phyloP scores from a whole-genome alignment of 164 flowering plant genomes.

The Warburgia ugandensis region DNA sequence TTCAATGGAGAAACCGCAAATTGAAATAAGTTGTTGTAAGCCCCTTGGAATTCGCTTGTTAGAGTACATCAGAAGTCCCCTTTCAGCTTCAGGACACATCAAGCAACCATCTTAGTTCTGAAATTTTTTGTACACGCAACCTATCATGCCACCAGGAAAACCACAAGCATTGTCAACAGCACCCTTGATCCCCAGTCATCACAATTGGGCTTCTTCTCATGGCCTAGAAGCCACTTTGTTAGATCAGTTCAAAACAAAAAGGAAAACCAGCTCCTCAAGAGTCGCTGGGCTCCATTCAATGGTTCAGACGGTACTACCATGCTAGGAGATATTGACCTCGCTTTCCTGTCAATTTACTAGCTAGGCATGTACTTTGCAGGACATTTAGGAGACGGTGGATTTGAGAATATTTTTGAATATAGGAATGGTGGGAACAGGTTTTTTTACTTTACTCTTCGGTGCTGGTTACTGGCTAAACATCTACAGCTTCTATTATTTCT shows the following conservation, averaged over 20 bases:
- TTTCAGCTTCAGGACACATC: constrained; percentile 59
- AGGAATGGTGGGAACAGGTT: constrained; percentile 91
- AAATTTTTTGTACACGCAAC: constrained; percentile 74
- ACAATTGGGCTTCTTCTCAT: constrained; percentile 18
- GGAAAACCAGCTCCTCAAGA: constrained; percentile 11
- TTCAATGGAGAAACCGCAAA: constrained; percentile 14
- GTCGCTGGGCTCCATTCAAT: constrained; percentile 90
- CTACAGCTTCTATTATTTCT: constrained; percentile 59
- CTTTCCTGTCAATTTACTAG: constrained; percentile 67
- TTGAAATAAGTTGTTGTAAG: constrained; percentile 20
- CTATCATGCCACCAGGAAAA: constrained; percentile 81
- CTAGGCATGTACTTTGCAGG: constrained; percentile 85
- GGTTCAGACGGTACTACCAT: constrained; percentile 63
- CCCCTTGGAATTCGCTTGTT: constrained; percentile 52
- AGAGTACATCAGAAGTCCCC: constrained; percentile 27
- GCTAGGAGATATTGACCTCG: constrained; percentile 79
- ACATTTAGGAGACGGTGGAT: constrained; percentile 81
- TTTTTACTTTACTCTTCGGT: constrained; percentile 77
- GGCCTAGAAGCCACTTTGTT: constrained; percentile 18
- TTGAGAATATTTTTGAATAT: constrained; percentile 63
- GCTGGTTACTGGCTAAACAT: constrained; percentile 75
- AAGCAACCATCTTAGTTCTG: constrained; percentile 57
- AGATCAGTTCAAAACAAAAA: constrained; percentile 8
- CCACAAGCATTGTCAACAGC: constrained; percentile 80
- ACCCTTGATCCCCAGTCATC: constrained; percentile 69